Evolutionary conservation across 805 yeast genomes (phyloP), one percentile per base, ranked within the genome.

Genomic region (Myxozyma udenii): DNA sequence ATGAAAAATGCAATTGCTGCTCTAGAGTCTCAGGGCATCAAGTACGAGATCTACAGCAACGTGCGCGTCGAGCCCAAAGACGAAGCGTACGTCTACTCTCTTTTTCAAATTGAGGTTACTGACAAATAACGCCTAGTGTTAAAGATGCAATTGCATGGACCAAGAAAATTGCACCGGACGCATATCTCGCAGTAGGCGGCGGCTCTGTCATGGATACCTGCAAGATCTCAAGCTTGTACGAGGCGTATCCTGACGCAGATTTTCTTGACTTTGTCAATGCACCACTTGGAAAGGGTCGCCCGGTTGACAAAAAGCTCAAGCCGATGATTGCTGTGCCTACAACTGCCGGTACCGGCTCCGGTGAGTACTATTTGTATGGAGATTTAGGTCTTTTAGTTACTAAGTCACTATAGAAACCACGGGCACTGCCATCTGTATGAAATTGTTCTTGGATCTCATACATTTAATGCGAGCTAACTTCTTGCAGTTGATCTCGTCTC

Each of bases 181-280:
- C 74, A 24, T 73, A 71, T 51, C 64, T 73, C 18, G 75, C 77
- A 4, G 73, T 73, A 26, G 77, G 77, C 24, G 77, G 77, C 41
- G 77, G 77, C 24, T 72, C 76, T 3, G 76, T 73, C n/a, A 74
- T 73, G 64, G 77, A 73, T 51, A 71, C 73, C 16, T 74, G 76
- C 51, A 73, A 73, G 60, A 68, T 73, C 44, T 74, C 77, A 28
- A 68, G 70, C 48, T 62, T 73, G 48, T 71, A 71, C 59, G 72
- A 71, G 50, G 62, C 64, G 38, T 73, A 73, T 51, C 73, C 73
- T 16, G 69, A 71, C 32, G 70, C 71, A 23, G 71, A 69, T 12
- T 65, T 73, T 44, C 61, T 69, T 41, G 76, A 73, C 61, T 74
- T 73, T 59, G 74, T 73, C 50, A 73, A 72, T 61, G 72, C 73